A percentile compares a stretch with the other conserved stretches of the same genome.
Conservation (phyloP, 306 rosid genomes). For the Prunus padus region DNA sequence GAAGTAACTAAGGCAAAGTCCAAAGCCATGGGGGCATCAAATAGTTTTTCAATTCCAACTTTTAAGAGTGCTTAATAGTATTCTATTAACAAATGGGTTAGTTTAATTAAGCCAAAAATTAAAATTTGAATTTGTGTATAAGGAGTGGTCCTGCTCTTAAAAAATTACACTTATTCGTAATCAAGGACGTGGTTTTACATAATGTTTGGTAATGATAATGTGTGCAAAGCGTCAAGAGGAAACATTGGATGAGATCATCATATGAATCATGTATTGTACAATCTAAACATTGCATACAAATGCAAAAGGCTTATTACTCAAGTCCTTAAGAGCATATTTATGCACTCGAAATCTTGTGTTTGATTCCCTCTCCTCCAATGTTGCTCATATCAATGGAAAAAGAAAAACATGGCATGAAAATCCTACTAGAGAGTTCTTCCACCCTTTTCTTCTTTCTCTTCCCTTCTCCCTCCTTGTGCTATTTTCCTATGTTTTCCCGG, state of each 20-base stretch:
- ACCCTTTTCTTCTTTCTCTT: too few relatives aligned
- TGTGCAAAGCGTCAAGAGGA: background rate
- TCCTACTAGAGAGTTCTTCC: too few relatives aligned
- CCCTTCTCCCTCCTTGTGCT: too few relatives aligned
- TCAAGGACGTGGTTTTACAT: conserved; percentile 1
- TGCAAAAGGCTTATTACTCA: too few relatives aligned
- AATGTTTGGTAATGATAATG: background rate
- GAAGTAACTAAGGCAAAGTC: background rate
- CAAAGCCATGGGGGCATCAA: background rate
- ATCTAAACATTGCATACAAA: too few relatives aligned
- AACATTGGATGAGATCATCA: background rate
- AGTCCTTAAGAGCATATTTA: too few relatives aligned
- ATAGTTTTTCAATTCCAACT: background rate
- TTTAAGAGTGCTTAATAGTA: background rate
- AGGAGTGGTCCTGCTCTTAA: conserved; percentile 3
- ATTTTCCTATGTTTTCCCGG: too few relatives aligned
- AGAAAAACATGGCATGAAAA: too few relatives aligned
- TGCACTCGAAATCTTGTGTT: too few relatives aligned
- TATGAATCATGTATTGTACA: too few relatives aligned
- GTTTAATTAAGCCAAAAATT: background rate
- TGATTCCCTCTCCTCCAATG: too few relatives aligned
- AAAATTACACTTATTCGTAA: background rate
- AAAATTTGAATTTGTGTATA: background rate
- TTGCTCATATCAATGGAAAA: too few relatives aligned
- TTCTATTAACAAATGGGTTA: background rate